A percentile compares a stretch with the other conserved stretches of the same genome.
phyloP scores from a whole-genome alignment of 2,329 filamentous ascomycete genomes.

The Pseudogymnoascus sp. region DNA sequence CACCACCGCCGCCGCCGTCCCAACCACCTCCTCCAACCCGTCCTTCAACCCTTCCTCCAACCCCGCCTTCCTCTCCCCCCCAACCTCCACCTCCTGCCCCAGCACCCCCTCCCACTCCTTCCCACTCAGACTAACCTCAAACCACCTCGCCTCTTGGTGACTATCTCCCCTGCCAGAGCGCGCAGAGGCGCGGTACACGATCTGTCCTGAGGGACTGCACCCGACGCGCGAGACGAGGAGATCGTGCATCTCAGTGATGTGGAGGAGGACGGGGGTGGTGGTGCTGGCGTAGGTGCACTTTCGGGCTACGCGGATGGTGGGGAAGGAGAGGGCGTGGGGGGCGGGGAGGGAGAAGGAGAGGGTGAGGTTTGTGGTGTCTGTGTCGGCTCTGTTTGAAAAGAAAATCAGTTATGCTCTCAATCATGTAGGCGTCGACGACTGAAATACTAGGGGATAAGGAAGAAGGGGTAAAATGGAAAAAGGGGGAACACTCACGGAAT shows the following conservation, averaged over 20 bases:
- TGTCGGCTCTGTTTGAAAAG: background rate
- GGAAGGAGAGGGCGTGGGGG: background rate
- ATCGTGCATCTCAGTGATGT: conserved; percentile 1
- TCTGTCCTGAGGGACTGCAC: background rate
- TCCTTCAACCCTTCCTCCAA: conserved; percentile 6
- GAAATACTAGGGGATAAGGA: background rate
- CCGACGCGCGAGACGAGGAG: background rate
- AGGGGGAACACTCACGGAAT: conserved; percentile 21
- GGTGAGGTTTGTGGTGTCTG: background rate
- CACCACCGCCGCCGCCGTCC: conserved; percentile 16
- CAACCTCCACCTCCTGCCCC: conserved; percentile 15
- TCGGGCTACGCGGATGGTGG: conserved; percentile 1
- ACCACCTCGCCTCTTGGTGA: conserved; percentile 14
- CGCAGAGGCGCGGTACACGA: background rate
- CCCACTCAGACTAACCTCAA: conserved; percentile 18
- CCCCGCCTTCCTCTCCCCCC: conserved; percentile 19
- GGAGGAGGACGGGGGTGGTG: background rate
- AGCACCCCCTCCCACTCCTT: conserved; percentile 12
- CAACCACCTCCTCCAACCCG: conserved; percentile 11
- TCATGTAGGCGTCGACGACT: background rate
- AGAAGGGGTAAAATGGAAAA: background rate
- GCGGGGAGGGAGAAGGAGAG: background rate
- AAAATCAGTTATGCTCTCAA: conserved; percentile 9
- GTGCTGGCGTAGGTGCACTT: conserved; percentile 1
- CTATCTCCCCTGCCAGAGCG: background rate